Conservation (phyloP, 2,329 filamentous ascomycete genomes). For the Colletotrichum sp. region DNA sequence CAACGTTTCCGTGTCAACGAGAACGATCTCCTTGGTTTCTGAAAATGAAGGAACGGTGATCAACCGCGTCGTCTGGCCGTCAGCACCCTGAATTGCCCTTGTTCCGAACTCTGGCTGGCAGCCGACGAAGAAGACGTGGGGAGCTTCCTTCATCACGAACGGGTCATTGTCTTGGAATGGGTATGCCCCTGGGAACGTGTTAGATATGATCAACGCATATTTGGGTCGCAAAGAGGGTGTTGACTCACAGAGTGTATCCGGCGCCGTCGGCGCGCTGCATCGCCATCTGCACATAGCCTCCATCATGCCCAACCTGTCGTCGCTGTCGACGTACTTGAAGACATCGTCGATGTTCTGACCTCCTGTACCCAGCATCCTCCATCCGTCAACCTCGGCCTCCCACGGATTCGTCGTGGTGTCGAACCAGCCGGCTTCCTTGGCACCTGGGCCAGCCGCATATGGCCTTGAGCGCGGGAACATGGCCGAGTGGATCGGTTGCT, state of each 20-base stretch:
- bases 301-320: conserved; percentile 86
- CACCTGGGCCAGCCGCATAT: conserved; percentile 67
- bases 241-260: conserved; percentile 87
- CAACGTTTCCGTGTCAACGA: conserved; percentile 86
- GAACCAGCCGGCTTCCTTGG: conserved; percentile 71
- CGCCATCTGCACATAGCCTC: conserved; percentile 94
- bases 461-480: conserved; percentile 81
- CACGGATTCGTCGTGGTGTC: conserved; percentile 92
- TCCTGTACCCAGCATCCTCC: conserved; percentile 83
- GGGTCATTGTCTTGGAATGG: conserved; percentile 94
- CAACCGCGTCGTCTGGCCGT: conserved; percentile 75
- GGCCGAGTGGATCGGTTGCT: conserved; percentile 90
- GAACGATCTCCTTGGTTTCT: conserved; percentile 76
- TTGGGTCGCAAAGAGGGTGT: neutral
- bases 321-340: conserved; percentile 84
- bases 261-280: conserved; percentile 88
- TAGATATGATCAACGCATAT: neutral
- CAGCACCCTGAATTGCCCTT: conserved; percentile 67
- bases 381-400: conserved; percentile 89
- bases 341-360: conserved; percentile 96
- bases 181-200: conserved; percentile 75
- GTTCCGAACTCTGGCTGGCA: conserved; percentile 83
- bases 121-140: conserved; percentile 90
- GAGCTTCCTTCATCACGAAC: conserved; percentile 83
- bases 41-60: conserved; percentile 85